Percentiles rank a stretch among this genome's conserved stretches.
These are phyloP conservation scores for Metschnikowia arizonensis DNA, from an alignment of 805 yeast genomes.

Conservation along the genomic window DNA sequence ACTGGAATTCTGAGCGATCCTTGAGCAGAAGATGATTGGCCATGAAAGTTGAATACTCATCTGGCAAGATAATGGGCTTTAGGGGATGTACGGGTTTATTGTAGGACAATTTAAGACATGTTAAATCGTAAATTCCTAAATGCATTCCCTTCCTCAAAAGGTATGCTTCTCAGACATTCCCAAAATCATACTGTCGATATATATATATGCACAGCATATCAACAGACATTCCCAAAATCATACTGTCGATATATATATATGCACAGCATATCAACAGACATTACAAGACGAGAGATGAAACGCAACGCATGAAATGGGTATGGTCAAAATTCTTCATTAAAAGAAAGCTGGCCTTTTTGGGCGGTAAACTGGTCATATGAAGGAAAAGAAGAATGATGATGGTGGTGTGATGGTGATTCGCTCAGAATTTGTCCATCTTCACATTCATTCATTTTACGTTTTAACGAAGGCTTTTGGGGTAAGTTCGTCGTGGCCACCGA, in stretches of 20 bases:
- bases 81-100: too few species aligned
- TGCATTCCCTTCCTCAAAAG: too few species aligned
- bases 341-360: slow-evolving; percentile 44
- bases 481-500: slow-evolving; percentile 3
- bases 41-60: too few species aligned
- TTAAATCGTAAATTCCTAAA: too few species aligned
- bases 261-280: background rate
- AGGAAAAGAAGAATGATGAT: slow-evolving; percentile 1
- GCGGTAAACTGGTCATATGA: slow-evolving; percentile 22
- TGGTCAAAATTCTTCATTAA: slow-evolving; percentile 47
- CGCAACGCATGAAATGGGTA: background rate
- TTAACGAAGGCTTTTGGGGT: slow-evolving; percentile 9
- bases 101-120: too few species aligned
- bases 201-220: background rate
- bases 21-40: too few species aligned
- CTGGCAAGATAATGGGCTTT: too few species aligned
- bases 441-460: slow-evolving; percentile 8
- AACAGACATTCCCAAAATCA: background rate
- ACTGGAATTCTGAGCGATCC: too few species aligned
- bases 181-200: too few species aligned
- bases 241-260: background rate
- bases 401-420: background rate
- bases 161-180: too few species aligned
- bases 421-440: background rate
- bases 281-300: background rate